Conservation (phyloP, 306 rosid species). For the Acacia crassicarpa region DNA sequence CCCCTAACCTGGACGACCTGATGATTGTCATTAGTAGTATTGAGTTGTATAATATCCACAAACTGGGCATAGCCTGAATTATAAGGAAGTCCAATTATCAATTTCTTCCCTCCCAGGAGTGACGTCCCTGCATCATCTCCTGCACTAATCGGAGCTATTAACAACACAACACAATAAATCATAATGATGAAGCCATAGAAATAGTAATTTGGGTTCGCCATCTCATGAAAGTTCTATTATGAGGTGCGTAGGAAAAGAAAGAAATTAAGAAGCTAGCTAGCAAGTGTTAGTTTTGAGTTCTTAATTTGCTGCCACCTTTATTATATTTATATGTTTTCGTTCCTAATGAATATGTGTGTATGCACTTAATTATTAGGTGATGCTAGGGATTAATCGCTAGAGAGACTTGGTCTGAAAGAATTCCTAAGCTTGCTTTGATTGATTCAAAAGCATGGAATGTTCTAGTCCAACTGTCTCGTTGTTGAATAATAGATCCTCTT, state of each 20-base stretch:
- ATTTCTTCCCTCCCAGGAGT: conserved; percentile 6
- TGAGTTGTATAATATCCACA: neutral
- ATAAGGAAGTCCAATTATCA: conserved; percentile 14
- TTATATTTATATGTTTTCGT: neutral
- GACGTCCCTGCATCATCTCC: neutral
- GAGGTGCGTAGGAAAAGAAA: neutral
- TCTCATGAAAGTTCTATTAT: neutral
- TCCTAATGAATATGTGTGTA: neutral
- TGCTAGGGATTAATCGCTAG: neutral
- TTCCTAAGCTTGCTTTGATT: neutral
- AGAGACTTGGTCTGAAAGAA: neutral
- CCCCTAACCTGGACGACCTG: neutral
- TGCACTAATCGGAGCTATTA: neutral
- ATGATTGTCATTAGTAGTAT: neutral
- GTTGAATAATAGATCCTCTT: too few relatives aligned
- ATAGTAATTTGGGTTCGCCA: neutral
- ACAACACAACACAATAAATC: neutral
- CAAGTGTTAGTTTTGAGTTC: neutral
- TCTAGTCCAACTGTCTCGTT: neutral
- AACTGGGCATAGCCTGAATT: neutral
- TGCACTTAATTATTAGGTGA: neutral
- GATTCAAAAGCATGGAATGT: neutral
- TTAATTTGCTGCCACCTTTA: neutral
- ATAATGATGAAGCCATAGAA: neutral
- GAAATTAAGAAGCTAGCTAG: neutral